Evolutionary conservation across 2,329 filamentous ascomycete genomes (phyloP), one percentile per base, ranked within the genome.

Genomic region (Trichoderma sp.): DNA sequence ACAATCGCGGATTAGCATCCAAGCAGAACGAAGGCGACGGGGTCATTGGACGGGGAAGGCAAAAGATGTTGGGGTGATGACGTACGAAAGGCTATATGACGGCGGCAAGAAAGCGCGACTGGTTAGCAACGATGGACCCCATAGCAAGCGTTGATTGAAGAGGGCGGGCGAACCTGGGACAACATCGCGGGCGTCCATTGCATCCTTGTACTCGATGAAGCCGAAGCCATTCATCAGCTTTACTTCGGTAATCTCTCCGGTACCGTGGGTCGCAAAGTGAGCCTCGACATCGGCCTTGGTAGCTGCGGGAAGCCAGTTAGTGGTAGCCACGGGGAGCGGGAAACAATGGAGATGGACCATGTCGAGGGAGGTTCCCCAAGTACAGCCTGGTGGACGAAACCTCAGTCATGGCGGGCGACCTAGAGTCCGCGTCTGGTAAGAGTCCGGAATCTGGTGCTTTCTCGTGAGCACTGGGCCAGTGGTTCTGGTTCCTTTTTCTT

Each of bases 211-310:
- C 84, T 99, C 96, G 82, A 99, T 97, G 87, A 99, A 99, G 82
- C 96, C 96, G 81, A 99, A 99, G 80, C 96, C 96, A 82, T 97
- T 98, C 96, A 99, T 99, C 75, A 99, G 90, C 87, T 99, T 99
- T 86, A 99, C 95, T 86, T 99, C 96, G 77, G 93, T 96, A 82
- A 99, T 98, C 83, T 97, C 94, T 83, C 96, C 96, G 78, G 94
- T 95, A 81, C 95, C 96, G 90, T 98, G 94, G 80, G 91, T 94
- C 82, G 92, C 92, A 85, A 99, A 99, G 84, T 98, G 95, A 79
- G 91, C 90, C 85, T 98, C 95, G 82, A 99, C 92, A 82, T 99
- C 95, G 84, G 93, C 91, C 87, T 98, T 98, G 84, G 95, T 98
- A 86, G 93, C 95, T 97, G 85, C 82, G 82, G 80, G 81, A 79